Base-by-base conservation (phyloP, 2,329 filamentous ascomycete genomes). In the Alternaria sp. region DNA sequence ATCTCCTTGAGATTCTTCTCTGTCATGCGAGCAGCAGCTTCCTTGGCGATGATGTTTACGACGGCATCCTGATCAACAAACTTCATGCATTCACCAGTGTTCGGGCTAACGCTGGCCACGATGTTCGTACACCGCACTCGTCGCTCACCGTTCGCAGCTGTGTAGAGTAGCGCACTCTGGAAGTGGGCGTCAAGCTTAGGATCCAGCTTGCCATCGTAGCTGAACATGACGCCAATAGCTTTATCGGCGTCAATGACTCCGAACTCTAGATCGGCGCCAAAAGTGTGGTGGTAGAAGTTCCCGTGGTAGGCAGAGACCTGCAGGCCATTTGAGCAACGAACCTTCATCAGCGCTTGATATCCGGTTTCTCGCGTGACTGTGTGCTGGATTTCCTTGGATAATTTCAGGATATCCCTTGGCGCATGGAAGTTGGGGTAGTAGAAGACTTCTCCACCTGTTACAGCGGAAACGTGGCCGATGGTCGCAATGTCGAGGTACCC, bases 391-490 rank as follows among this genome's bases (percentile, higher is more conserved):
- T 99, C 96, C 51, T 91, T 87, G 3, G 90, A 91, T 43, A 99
- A 83, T 82, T 95, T 96, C 60, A 92, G 86, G 46, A 90, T 89
- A 79, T 99, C 96, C 41, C 96, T 89, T 8, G 92, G 92, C 8
- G 91, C 89, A 63, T 97, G 90, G 83, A 97, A 99, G 79, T 98
- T 99, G 49, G 96, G 94, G 78, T 97, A 99, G 82, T 97, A 97
- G 81, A 94, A 99, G 0, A 91, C 92, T 79, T 99, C 96, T 67
- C 96, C 96, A 61, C 96, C 96, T n/a, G 93, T 97, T 28, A 92
- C 90, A 45, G 93, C 89, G 30, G 96, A 88, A 21, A 97, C 88
- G 79, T 97, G 92, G 45, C 94, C 93, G 71, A 98, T 91, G 4
- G 95, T 97, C 33, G 94, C 95, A 76, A 98, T 90, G 74, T 98